phyloP scores from a whole-genome alignment of 495 filamentous ascomycete species.

The Trichoderma asperelloides region DNA sequence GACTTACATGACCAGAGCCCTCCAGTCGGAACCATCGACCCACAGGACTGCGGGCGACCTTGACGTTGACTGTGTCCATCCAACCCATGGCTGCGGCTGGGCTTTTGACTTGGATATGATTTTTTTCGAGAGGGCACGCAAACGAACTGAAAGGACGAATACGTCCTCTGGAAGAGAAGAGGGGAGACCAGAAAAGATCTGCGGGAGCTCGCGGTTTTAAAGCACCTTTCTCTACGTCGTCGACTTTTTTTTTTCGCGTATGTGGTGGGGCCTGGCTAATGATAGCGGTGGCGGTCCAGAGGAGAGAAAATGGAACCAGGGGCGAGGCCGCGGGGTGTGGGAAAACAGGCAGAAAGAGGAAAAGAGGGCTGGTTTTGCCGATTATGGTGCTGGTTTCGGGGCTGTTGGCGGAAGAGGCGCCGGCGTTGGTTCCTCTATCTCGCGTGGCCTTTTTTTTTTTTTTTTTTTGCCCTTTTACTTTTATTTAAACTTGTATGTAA shows the following conservation, averaged over 20 bases:
- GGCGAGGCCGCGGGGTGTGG: neutral
- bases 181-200: neutral
- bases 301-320: neutral
- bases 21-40: constrained; percentile 69
- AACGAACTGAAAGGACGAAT: neutral
- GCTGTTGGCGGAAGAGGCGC: no score
- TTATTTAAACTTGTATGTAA: no score
- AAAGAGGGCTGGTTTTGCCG: no score
- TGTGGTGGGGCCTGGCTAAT: constrained; percentile 1
- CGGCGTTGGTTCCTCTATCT: no score
- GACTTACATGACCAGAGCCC: constrained; percentile 61
- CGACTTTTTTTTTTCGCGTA: neutral
- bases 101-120: neutral
- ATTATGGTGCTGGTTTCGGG: no score
- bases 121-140: neutral
- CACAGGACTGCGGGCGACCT: constrained; percentile 48
- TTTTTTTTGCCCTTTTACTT: no score
- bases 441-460: no score
- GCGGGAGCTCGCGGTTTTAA: neutral
- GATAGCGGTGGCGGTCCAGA: neutral
- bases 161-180: neutral
- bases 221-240: neutral
- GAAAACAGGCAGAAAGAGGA: no score
- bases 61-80: constrained; percentile 44
- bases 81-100: constrained; percentile 18